Evolutionary conservation across 805 yeast genomes (phyloP), one percentile per base, ranked within the genome.

Genomic region (Naumovozyma castellii): DNA sequence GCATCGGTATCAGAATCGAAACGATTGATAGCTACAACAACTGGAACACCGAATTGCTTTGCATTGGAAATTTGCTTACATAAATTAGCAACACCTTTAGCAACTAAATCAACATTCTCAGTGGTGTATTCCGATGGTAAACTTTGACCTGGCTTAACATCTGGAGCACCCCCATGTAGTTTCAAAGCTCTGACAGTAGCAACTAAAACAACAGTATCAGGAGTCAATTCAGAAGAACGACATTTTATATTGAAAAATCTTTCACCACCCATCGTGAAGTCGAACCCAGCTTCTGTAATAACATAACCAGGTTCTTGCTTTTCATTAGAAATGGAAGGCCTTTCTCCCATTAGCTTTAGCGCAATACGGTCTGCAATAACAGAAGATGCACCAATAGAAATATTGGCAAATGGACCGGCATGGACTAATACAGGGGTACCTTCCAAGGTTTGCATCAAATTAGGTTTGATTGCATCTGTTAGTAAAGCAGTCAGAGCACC

Each of bases 191-290:
- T 74, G 3, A 90, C 92, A 27, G 97, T 90, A 30, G 97, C 96
- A 43, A 90, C 97, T 53, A 90, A 76, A 34, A 90, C 95, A 41
- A 90, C 90, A 31, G 83, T 83, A 60, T 88, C 94, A 30, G 97
- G 97, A 31, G 71, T 66, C 43, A 84, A 71, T 3, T 95, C 96
- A 31, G 94, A 82, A 15, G 94, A 73, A 61, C 97, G 80, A 64
- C 97, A 87, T 69, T 90, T 90, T 64, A 90, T 90, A 69, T 90
- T 86, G 66, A 90, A 76, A 68, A 90, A 90, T 56, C 97, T 76
- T 70, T 90, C 98, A 52, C 97, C 97, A 49, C 98, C 98, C 97
- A 90, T 90, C 36, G 97, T 90, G 71, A 92, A 90, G 65, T 90
- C 97, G 67, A 90, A 90, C 39, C 98, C 98, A 31, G 97, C 97